A percentile compares a stretch with the other conserved stretches of the same genome.
Conservation (phyloP, 2,329 filamentous ascomycete species). For the Phaeoacremonium minimum region DNA sequence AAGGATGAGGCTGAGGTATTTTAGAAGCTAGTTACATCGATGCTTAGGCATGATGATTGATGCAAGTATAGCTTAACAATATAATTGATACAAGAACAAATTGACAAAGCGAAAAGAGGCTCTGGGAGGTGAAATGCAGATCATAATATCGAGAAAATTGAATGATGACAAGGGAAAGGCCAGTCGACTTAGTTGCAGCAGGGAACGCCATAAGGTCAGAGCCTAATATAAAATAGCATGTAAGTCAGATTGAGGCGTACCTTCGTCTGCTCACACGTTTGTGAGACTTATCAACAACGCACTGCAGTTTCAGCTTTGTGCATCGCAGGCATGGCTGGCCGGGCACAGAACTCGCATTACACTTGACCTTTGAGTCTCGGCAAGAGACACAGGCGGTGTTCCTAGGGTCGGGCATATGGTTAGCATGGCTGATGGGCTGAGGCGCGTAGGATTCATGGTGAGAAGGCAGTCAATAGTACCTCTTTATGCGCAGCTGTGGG, state of each 20-base stretch:
- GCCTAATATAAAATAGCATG: too few relatives aligned
- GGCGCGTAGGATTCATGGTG: too few relatives aligned
- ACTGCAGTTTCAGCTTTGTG: conserved; percentile 35
- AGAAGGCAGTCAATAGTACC: too few relatives aligned
- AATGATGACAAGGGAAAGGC: not conserved
- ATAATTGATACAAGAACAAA: too few relatives aligned
- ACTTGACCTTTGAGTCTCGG: conserved; percentile 31
- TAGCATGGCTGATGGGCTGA: too few relatives aligned
- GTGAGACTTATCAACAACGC: conserved; percentile 41
- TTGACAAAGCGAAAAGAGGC: too few relatives aligned
- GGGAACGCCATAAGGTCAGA: not conserved
- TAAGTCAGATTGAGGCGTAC: too few relatives aligned
- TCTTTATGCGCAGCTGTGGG: conserved; percentile 9
- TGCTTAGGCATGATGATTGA: not conserved
- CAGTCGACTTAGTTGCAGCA: not conserved
- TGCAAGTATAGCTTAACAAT: too few relatives aligned
- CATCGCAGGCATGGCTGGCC: conserved; percentile 40
- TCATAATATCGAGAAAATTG: too few relatives aligned
- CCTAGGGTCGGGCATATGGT: too few relatives aligned
- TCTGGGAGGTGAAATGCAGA: too few relatives aligned
- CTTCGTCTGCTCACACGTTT: conserved; percentile 41
- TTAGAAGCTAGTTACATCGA: not conserved
- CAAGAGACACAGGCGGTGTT: conserved; percentile 11
- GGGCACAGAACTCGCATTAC: conserved; percentile 30
- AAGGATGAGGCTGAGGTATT: not conserved